Percentiles rank a stretch among this genome's conserved stretches.
These are phyloP conservation scores for Xylaria palmicola DNA, from an alignment of 495 filamentous ascomycete species.

Conservation along the genomic window DNA sequence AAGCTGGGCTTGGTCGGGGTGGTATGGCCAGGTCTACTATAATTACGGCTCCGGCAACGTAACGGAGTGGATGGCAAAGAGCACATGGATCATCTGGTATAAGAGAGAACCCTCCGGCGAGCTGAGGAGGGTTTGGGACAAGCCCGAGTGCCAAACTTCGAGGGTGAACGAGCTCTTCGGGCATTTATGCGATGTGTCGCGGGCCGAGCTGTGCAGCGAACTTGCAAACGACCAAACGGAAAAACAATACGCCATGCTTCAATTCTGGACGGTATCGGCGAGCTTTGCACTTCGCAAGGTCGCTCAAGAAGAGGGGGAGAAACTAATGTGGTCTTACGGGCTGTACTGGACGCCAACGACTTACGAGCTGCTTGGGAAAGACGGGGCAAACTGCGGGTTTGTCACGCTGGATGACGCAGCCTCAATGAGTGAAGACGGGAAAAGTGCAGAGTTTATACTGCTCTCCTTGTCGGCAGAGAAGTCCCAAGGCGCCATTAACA, in stretches of 20 bases:
- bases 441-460: slow-evolving; percentile 11
- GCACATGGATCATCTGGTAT: slow-evolving; percentile 15
- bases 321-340: slow-evolving; percentile 8
- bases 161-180: slow-evolving; percentile 13
- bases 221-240: neutral
- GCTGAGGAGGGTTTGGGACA: neutral
- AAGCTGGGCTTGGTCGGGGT: slow-evolving; percentile 15
- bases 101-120: slow-evolving; percentile 2
- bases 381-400: slow-evolving; percentile 6
- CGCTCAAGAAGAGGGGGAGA: slow-evolving; percentile 8
- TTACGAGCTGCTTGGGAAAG: neutral
- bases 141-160: neutral
- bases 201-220: neutral
- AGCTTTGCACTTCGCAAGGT: slow-evolving; percentile 7
- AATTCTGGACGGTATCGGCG: slow-evolving; percentile 13
- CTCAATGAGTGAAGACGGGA: neutral
- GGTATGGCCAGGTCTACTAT: slow-evolving; percentile 13
- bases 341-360: slow-evolving; percentile 13
- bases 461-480: slow-evolving; percentile 11
- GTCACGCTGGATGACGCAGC: slow-evolving; percentile 14
- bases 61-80: slow-evolving; percentile 4
- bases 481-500: neutral
- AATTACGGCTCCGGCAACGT: slow-evolving; percentile 11
- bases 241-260: neutral
- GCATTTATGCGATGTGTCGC: slow-evolving; percentile 9